Conservation (phyloP, 345 rosid genomes). For the Gossypium mustelinum region DNA sequence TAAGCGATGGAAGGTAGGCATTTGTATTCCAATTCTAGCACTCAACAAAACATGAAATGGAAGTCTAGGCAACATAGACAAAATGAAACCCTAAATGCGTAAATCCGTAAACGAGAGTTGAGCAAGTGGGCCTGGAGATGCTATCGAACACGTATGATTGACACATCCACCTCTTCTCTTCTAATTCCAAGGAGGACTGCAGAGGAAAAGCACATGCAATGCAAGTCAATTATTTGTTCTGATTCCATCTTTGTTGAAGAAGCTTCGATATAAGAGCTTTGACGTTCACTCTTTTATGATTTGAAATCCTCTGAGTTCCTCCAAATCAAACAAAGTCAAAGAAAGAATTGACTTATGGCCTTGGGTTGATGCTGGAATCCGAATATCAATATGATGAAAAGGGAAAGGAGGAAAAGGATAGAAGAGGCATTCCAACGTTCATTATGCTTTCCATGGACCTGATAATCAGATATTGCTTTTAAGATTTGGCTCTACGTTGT, state of each 20-base stretch:
- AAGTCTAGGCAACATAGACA: not conserved
- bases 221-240: not conserved
- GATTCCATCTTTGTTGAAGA: conserved; percentile 8
- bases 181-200: not conserved
- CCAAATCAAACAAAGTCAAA: not conserved
- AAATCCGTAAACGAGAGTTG: not conserved
- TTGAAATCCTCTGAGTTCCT: not conserved
- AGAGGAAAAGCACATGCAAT: not conserved
- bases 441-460: not conserved
- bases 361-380: not conserved
- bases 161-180: not conserved
- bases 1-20: too few relatives aligned
- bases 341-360: not conserved
- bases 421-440: not conserved
- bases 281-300: conserved; percentile 5
- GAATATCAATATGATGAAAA: not conserved
- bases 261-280: conserved; percentile 6
- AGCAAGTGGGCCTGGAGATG: not conserved
- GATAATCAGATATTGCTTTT: not conserved
- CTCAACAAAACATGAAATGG: not conserved
- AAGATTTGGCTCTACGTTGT: conserved; percentile 1
- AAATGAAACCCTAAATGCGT: not conserved
- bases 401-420: not conserved
- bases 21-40: not conserved
- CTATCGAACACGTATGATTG: not conserved